phyloP scores from a whole-genome alignment of 176 grass and related monocot species.

The Musa acuminata region DNA sequence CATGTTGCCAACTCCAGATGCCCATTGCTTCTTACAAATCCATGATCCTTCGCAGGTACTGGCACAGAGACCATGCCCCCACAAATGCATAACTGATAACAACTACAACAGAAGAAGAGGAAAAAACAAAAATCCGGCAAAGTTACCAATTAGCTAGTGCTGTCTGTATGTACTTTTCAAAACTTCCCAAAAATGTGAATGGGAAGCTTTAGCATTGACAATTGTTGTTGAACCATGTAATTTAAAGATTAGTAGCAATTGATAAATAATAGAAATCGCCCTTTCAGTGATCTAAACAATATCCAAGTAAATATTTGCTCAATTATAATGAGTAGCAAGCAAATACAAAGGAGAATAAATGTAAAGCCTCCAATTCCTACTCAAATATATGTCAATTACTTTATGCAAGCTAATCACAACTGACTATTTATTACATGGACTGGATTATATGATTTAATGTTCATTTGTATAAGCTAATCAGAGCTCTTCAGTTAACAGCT shows the following conservation, averaged over 20 bases:
- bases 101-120: constrained; percentile 40
- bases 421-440: too few species aligned
- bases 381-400: too few species aligned
- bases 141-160: background rate
- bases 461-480: background rate
- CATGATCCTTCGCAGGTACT: constrained; percentile 72
- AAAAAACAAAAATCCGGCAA: background rate
- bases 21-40: constrained; percentile 48
- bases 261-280: background rate
- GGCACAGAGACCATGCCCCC: constrained; percentile 71
- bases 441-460: too few species aligned
- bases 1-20: constrained; percentile 49
- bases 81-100: constrained; percentile 54
- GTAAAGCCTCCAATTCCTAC: too few species aligned
- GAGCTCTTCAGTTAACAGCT: background rate
- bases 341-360: too few species aligned
- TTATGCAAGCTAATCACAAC: too few species aligned
- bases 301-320: too few species aligned
- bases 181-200: too few species aligned
- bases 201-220: too few species aligned
- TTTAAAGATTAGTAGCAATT: background rate
- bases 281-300: background rate
- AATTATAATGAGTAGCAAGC: too few species aligned
- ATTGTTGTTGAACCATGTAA: too few species aligned
- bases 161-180: too few species aligned